Evolutionary conservation across 768 basidiomycete species (phyloP), one percentile per base, ranked within the genome.

Genomic region (Naganishia vaughanmartiniae): DNA sequence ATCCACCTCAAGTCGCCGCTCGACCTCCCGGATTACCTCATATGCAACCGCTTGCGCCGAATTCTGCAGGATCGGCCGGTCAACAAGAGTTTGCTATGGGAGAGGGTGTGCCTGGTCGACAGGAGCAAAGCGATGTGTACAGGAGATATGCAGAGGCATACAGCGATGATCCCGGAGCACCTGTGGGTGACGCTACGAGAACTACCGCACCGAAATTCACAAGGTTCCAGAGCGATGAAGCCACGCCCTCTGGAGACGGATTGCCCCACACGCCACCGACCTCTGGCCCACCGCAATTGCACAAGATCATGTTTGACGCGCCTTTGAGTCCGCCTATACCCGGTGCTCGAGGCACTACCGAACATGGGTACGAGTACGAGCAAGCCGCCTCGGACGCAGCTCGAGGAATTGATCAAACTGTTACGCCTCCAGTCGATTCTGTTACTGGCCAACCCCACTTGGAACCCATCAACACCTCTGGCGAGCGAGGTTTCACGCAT

Each of bases 11-110:
- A 21, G 67, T 72, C 3, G 65, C 36, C 19, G 39, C 71, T 36
- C 39, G 68, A 33, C 71, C 71, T 7, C 71, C 71, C 15, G 67
- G 67, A 10, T 51, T 72, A 33, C 71, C 71, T 9, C 71, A 72
- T 26, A 45, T 46, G n/a, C 71, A 53, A 51, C 57, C 71, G 19
- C 54, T 72, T 11, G 55, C 42, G 45, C 48, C 71, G 21, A 34
- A 34, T 15, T 60, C 56, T 63, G 68, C 68, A 33, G 46, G 26
- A 14, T 15, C 39, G 4, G 11, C 42, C 26, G 57, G 57, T 21
- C 60, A 63, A n/a, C 9, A 63, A 11, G 14, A 42, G 10, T 63
- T 63, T 30, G 33, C 34, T 24, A 34, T 56, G n/a, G 12, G 58
- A 19, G 56, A 42, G 36, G 55, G 48, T n/a, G 65, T 21, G 3